phyloP scores from a whole-genome alignment of 768 basidiomycete genomes.

The Strobilomyces dryophilus region DNA sequence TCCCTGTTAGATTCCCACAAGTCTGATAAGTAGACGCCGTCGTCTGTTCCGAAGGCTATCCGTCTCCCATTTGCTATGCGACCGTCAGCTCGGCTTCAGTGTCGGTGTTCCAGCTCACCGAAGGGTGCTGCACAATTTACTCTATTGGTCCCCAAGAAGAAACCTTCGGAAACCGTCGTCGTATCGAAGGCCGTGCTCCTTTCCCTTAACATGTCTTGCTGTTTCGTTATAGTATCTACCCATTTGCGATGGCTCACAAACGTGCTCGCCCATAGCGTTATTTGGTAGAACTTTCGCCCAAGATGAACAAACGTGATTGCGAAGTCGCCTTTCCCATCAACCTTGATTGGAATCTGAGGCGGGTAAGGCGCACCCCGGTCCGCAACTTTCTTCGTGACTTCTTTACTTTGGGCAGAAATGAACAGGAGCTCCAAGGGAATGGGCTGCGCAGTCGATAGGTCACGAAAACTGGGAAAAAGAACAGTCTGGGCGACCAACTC shows the following conservation, averaged over 20 bases:
- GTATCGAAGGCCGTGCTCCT: conserved; percentile 86
- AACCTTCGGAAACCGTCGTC: conserved; percentile 78
- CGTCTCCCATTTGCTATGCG: conserved; percentile 69
- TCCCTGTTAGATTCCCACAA: conserved; percentile 70
- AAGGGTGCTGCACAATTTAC: conserved; percentile 89
- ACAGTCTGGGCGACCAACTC: conserved; percentile 26
- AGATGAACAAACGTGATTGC: conserved; percentile 93
- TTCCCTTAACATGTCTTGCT: conserved; percentile 82
- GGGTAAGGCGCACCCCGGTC: conserved; percentile 38
- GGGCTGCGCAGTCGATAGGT: conserved; percentile 49
- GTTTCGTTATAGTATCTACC: conserved; percentile 87
- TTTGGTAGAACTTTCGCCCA: conserved; percentile 86
- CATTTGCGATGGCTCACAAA: conserved; percentile 86
- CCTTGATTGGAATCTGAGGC: conserved; percentile 46
- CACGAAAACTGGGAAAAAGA: conserved; percentile 3
- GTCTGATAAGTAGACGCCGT: conserved; percentile 94
- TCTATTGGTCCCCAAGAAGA: conserved; percentile 79
- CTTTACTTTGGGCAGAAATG: conserved; percentile 58
- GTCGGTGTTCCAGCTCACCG: conserved; percentile 51
- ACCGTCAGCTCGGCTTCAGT: conserved; percentile 1
- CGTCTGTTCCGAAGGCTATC: conserved; percentile 95
- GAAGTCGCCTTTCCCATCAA: conserved; percentile 77
- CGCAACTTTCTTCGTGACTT: conserved; percentile 43
- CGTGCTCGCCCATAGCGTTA: conserved; percentile 89
- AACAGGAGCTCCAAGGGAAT: conserved; percentile 92